phyloP scores from a whole-genome alignment of 2,329 filamentous ascomycete genomes.

The Gnomoniopsis sp. region DNA sequence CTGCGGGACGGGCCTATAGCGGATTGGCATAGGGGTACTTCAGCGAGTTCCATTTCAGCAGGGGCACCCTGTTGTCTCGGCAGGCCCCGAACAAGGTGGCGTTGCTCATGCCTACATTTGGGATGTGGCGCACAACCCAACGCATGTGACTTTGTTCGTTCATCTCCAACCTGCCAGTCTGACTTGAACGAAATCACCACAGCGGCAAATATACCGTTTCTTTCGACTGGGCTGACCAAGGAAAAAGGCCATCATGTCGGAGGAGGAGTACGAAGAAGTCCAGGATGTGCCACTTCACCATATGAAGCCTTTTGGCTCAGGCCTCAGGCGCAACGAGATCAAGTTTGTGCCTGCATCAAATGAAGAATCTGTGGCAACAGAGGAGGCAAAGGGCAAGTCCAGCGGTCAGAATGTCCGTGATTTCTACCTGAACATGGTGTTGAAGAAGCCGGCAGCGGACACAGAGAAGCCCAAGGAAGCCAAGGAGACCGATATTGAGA shows the following conservation, averaged over 20 bases:
- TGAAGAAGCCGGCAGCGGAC: slow-evolving; percentile 33
- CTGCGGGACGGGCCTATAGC: no score
- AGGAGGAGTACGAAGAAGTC: slow-evolving; percentile 28
- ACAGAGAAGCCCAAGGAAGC: slow-evolving; percentile 20
- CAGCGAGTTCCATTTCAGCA: background rate
- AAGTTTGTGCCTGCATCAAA: slow-evolving; percentile 55
- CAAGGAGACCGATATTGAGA: background rate
- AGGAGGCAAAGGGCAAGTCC: slow-evolving; percentile 9
- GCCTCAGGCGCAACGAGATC: slow-evolving; percentile 51
- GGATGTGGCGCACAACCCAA: background rate
- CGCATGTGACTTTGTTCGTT: no score
- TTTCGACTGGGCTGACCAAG: background rate
- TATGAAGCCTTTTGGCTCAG: slow-evolving; percentile 52
- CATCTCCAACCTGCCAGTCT: background rate
- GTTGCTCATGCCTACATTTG: background rate
- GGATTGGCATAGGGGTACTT: no score
- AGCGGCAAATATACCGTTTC: background rate
- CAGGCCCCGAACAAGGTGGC: slow-evolving; percentile 6
- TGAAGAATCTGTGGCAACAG: slow-evolving; percentile 28
- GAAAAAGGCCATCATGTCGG: slow-evolving; percentile 1
- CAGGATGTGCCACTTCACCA: slow-evolving; percentile 51
- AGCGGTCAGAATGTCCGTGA: slow-evolving; percentile 44
- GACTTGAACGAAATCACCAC: background rate
- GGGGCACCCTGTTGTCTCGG: slow-evolving; percentile 6
- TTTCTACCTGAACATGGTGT: slow-evolving; percentile 64